phyloP scores from a whole-genome alignment of 176 grass and related monocot species.

The Oryza nivara region DNA sequence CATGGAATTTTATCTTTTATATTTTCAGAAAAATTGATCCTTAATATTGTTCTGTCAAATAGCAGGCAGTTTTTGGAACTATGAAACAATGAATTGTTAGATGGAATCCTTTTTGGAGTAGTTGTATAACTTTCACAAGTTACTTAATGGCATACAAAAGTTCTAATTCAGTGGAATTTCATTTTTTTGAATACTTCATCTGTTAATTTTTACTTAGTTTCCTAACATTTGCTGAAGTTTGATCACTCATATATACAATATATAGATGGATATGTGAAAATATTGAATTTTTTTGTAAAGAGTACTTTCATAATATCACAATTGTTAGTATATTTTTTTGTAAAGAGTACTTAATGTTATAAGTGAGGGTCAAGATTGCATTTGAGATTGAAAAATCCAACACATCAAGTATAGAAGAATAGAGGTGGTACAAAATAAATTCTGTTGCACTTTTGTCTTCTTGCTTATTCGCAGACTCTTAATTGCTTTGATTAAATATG shows the following conservation, averaged over 20 bases:
- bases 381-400: not conserved
- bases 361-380: not conserved
- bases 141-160: not conserved
- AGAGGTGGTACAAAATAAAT: not conserved
- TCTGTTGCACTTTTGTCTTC: not conserved
- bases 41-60: slow-evolving; percentile 15
- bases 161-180: not conserved
- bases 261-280: not conserved
- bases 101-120: slow-evolving; percentile 14
- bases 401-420: too few relatives aligned
- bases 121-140: slow-evolving; percentile 3
- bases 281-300: not conserved
- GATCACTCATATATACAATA: not conserved
- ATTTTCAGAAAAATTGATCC: not conserved
- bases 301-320: not conserved
- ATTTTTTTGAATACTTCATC: not conserved
- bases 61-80: not conserved
- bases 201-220: not conserved
- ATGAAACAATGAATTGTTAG: not conserved
- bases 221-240: not conserved
- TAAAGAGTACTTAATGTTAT: not conserved
- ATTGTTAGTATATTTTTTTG: not conserved
- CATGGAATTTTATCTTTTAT: not conserved
- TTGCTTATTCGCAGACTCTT: not conserved
- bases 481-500: slow-evolving; percentile 20